Conservation (phyloP, 805 yeast genomes). For the Saccharomycopsis capsularis region DNA sequence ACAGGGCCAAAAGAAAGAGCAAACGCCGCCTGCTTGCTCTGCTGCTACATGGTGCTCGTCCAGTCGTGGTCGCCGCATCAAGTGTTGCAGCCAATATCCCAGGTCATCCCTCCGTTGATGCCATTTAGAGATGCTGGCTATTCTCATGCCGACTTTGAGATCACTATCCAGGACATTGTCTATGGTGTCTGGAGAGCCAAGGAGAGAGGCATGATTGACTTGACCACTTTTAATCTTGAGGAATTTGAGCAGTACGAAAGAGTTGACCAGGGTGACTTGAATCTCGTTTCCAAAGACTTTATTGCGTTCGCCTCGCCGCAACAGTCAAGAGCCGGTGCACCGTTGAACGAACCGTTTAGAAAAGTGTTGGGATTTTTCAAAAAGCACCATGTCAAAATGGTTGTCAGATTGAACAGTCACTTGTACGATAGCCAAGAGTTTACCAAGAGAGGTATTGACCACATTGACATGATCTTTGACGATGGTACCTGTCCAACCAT, state of each 20-base stretch:
- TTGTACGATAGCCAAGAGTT: constrained; percentile 82
- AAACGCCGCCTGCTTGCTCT: constrained; percentile 88
- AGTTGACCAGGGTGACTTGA: constrained; percentile 96
- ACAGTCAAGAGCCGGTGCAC: constrained; percentile 47
- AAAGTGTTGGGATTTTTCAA: constrained; percentile 76
- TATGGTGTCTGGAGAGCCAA: constrained; percentile 98
- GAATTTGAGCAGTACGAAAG: constrained; percentile 92
- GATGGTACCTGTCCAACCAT: constrained; percentile 97
- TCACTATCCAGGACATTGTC: constrained; percentile 89
- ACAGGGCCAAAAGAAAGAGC: constrained; percentile 77
- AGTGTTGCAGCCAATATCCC: constrained; percentile 89
- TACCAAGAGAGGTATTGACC: constrained; percentile 75
- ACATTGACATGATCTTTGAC: constrained; percentile 92
- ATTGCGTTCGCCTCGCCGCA: constrained; percentile 98
- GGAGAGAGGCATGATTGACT: constrained; percentile 80
- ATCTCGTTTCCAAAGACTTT: constrained; percentile 84
- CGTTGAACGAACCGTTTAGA: constrained; percentile 66
- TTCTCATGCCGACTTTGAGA: constrained; percentile 88
- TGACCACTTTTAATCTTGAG: constrained; percentile 81
- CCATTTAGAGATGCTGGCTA: constrained; percentile 97
- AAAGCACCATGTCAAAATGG: constrained; percentile 70
- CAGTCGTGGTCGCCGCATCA: constrained; percentile 99
- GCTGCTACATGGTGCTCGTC: constrained; percentile 90
- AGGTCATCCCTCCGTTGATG: constrained; percentile 88
- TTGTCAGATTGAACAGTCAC: constrained; percentile 88